Evolutionary conservation across 2,329 filamentous ascomycete species (phyloP), one percentile per base, ranked within the genome.

Genomic region (Fusarium sp.): DNA sequence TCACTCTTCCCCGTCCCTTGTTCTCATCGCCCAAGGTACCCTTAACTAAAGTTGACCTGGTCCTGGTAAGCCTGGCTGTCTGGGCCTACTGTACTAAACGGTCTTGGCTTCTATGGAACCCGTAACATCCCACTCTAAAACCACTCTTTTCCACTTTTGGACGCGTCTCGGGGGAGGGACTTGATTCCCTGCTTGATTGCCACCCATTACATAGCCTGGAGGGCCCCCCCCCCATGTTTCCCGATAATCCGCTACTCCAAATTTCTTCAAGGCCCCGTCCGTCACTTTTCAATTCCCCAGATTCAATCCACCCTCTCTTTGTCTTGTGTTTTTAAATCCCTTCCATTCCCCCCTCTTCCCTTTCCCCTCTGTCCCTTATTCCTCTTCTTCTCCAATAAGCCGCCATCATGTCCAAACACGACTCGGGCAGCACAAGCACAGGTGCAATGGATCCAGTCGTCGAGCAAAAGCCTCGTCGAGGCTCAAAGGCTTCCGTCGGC

Each of bases 381-480:
- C 21, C 21, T 23, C 21, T 6, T 23, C 21, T 23, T 23, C 32
- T 34, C 32, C 32, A 34, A 23, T 23, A 23, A 28, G 28, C 28
- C 28, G 32, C 18, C 34, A 37, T 30, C 40, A 62, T 70, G 50
- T 64, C 66, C 55, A 73, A 77, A 60, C 63, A 60, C 59, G 67
- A 75, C 64, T 71, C 74, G 43, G 59, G 56, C 59, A 65, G 60
- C 62, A 65, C 59, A 34, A 68, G 59, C 48, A 63, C 55, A 9
- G 67, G 66, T 43, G 67, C 42, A 42, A 70, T 70, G 67, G 67
- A 70, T 20, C 60, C 67, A 34, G 66, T 58, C 51, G 66, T 65
- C 58, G 74, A 78, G 47, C 59, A 69, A 63, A 80, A 78, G 71
- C 62, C 60, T 65, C 59, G 67, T 30, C 67, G 66, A 48, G 67